Base-by-base conservation (phyloP, 371 early-diverging fungal genomes). In the Phascolomyces articulosus region DNA sequence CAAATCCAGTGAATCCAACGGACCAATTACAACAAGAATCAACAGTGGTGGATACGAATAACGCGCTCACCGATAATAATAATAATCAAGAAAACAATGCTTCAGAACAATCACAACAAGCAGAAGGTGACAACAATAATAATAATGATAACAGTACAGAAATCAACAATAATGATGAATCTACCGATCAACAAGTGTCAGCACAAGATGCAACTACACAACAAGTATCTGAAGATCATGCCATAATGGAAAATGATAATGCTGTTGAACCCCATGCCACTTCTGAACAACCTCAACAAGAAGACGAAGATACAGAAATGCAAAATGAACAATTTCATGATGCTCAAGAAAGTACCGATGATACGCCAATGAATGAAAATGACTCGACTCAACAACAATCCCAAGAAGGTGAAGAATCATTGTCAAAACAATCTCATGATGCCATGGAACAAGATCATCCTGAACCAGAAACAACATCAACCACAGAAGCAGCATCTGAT, bases 311-410 rank as follows among this genome's bases (percentile, higher is more conserved):
- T n/a, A 23, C 51, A 24, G 24, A 51, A 18, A 51, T 51, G 51
- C 51, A 51, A 51, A 11, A 51, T 51, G 51, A 51, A 24, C 51
- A 51, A 23, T 51, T 51, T 24, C 51, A 51, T 51, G 51, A 51
- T 51, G 51, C 51, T 24, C 51, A 51, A 23, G 51, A 51, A 51
- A 24, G 51, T 18, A 51, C 26, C 23, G 51, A 51, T 24, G 51
- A 51, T 23, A 51, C 24, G 4, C 21, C 6, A 10, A 51, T 51
- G 51, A 51, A 51, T 51, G 51, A 8, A 6, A 23, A 51, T 51
- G 51, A 51, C 8, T 23, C 51, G 6, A 24, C 51, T 51, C 23
- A 38, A 38, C 38, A 38, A 13, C 38, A 47, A 20, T 13, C 8
- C n/a, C n/a, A 20, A 4, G 24, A 51, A 34, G 34, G 34, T 34